Base-by-base conservation (phyloP, 73 alveolate genomes). In the Blepharisma japonicum region DNA sequence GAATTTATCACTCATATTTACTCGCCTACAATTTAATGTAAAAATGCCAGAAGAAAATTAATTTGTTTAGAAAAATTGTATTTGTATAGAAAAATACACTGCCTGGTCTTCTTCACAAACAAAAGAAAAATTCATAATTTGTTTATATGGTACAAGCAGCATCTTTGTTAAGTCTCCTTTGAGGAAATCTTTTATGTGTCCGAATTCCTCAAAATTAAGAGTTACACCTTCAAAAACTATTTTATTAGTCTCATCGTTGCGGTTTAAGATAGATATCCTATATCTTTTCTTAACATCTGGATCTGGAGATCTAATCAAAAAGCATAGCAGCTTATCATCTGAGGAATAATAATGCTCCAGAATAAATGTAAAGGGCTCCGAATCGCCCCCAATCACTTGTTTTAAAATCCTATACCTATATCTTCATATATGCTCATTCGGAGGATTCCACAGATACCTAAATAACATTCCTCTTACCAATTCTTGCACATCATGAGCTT, bases 361-460 rank as follows among this genome's bases (percentile, higher is more conserved):
- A 18, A 61, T 61, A 23, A 61, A 61, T 8, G 77, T 61, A 61
- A 61, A 61, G 21, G 49, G 55, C 49, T 27, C 77, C 0, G 55
- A 27, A 14, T 61, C 49, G 11, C 32, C 21, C 18, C 49, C 77
- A 1, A 27, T 23, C 42, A 27, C 77, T 61, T 61, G 77, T 61
- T 61, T 61, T 27, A 61, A 61, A 11, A 61, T 4, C 4, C 77
- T 61, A 23, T 11, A 61, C 3, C 77, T n/a, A 27, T 18, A 61
- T 61, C 77, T 20, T 21, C 77, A 61, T 8, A 11, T 11, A 11
- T 61, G 55, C 50, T 61, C 50, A 23, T 20, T 61, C 18, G 77
- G 77, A 61, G 77, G 77, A 71, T 61, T 61, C 77, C 77, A 61
- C 3, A 61, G 50, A 21, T 61, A 61, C 50, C 77, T n/a, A 23